These are phyloP conservation scores for Metschnikowia sp. DNA, from an alignment of 805 yeast species.

Conservation along the genomic window DNA sequence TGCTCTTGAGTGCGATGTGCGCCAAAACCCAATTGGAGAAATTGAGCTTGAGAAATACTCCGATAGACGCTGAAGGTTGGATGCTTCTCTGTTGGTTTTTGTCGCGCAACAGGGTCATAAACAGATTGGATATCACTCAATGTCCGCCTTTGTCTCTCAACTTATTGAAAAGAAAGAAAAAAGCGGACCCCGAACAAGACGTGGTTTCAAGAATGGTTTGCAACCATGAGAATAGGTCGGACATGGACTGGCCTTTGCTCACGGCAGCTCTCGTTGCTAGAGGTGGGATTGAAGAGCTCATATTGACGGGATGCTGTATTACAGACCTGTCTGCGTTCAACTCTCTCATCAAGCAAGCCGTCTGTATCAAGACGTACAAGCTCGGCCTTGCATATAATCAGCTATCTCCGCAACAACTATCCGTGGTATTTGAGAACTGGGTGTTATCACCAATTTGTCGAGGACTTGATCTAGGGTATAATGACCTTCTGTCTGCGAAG, in stretches of 20 bases:
- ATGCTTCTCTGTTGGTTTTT: conserved; percentile 70
- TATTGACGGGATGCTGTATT: conserved; percentile 73
- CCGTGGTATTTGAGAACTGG: conserved; percentile 55
- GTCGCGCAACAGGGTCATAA: conserved; percentile 55
- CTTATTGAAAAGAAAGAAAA: conserved; percentile 37
- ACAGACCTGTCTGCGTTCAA: conserved; percentile 54
- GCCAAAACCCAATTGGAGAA: conserved; percentile 67
- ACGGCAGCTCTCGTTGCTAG: conserved; percentile 65
- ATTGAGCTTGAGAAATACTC: conserved; percentile 74
- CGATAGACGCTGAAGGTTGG: conserved; percentile 75
- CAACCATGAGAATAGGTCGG: conserved; percentile 56
- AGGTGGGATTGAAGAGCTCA: conserved; percentile 75
- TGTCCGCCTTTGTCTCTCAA: conserved; percentile 49
- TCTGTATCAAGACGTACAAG: conserved; percentile 51
- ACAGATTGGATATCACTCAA: conserved; percentile 69
- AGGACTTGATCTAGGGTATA: conserved; percentile 84
- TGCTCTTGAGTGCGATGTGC: conserved; percentile 66
- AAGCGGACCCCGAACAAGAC: conserved; percentile 24
- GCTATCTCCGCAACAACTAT: conserved; percentile 55
- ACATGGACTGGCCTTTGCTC: conserved; percentile 80
- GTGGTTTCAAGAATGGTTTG: conserved; percentile 41
- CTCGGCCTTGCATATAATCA: conserved; percentile 79
- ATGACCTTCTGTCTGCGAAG: conserved; percentile 50
- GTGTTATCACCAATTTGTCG: conserved; percentile 43
- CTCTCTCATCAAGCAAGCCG: conserved; percentile 53